Evolutionary conservation across 129 eudicot genomes (phyloP).

Genomic region (Erigeron canadensis): DNA sequence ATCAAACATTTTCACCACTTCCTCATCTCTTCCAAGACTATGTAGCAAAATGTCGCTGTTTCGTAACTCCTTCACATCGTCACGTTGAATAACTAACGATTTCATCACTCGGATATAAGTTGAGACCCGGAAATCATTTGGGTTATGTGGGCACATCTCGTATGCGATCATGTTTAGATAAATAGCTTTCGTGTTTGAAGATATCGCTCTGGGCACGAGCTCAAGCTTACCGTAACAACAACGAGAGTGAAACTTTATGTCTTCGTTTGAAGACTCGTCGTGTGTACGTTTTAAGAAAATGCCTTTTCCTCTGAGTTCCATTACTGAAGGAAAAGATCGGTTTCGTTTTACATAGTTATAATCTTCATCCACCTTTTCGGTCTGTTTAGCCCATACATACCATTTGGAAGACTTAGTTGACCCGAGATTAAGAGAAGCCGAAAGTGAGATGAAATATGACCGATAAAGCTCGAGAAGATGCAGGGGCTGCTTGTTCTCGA

Average conservation of each 20-base stretch:
- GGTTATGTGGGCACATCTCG: slow-evolving; percentile 43
- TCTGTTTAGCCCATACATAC: neutral
- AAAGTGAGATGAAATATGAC: slow-evolving; percentile 31
- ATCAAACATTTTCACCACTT: slow-evolving; percentile 39
- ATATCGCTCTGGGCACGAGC: slow-evolving; percentile 26
- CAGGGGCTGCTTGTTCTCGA: slow-evolving; percentile 26
- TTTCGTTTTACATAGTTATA: slow-evolving; percentile 26
- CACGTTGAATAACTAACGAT: slow-evolving; percentile 25
- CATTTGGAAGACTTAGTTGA: neutral
- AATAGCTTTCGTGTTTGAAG: slow-evolving; percentile 20
- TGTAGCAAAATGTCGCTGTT: slow-evolving; percentile 21
- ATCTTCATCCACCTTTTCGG: neutral
- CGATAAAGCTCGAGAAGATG: slow-evolving; percentile 48
- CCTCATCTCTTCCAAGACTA: slow-evolving; percentile 37
- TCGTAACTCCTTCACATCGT: slow-evolving; percentile 45
- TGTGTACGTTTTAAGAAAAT: slow-evolving; percentile 14
- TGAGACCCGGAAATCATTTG: slow-evolving; percentile 32
- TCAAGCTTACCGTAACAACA: slow-evolving; percentile 32
- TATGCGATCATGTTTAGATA: slow-evolving; percentile 45
- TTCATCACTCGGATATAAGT: slow-evolving; percentile 44
- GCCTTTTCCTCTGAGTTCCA: slow-evolving; percentile 38
- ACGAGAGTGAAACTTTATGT: slow-evolving; percentile 34
- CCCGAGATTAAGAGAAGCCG: slow-evolving; percentile 4
- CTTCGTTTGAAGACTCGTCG: slow-evolving; percentile 20
- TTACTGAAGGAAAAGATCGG: slow-evolving; percentile 33